Base-by-base conservation (phyloP, 805 yeast genomes). In the Diddensiella transvaalensis region DNA sequence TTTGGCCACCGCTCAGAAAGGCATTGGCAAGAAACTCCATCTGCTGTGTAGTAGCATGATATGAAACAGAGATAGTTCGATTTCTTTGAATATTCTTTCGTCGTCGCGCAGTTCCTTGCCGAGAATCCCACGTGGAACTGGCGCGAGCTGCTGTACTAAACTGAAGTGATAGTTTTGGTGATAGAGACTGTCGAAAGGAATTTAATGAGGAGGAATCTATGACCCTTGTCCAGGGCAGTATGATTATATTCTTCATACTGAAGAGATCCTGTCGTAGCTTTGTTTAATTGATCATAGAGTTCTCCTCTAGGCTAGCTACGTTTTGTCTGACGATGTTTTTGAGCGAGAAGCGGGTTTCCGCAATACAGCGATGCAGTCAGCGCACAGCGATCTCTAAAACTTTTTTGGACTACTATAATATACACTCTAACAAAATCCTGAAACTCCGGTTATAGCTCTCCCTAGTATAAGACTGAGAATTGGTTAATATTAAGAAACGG, bases 401-500 rank as follows among this genome's bases (percentile, higher is more conserved):
- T n/a, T n/a, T n/a, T n/a, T n/a, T n/a, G n/a, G n/a, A n/a, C n/a
- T n/a, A n/a, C n/a, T n/a, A n/a, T n/a, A n/a, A n/a, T n/a, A n/a
- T n/a, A n/a, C n/a, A n/a, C 8, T 26, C 35, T 46, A 54, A 38
- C 44, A 48, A 32, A 56, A 56, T 8, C 54, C 60, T 6, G 54
- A 38, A 24, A 41, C 49, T 11, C 75, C 75, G 3, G 75, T 71
- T 23, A 70, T 69, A 17, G 70, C 73, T 29, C 75, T 53, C 19
- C 75, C 75, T 10, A 71, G 57, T 33, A 68, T 70, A 18, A 48
- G 41, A 13, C 38, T 35, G 17, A 8, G 13, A 26, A 26, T 26
- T 26, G 13, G 32, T 26, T n/a, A n/a, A n/a, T n/a, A n/a, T n/a
- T n/a, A n/a, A n/a, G n/a, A n/a, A n/a, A n/a, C n/a, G n/a, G n/a